Conservation (phyloP, 768 basidiomycete genomes). For the Leccinum truebloodii region DNA sequence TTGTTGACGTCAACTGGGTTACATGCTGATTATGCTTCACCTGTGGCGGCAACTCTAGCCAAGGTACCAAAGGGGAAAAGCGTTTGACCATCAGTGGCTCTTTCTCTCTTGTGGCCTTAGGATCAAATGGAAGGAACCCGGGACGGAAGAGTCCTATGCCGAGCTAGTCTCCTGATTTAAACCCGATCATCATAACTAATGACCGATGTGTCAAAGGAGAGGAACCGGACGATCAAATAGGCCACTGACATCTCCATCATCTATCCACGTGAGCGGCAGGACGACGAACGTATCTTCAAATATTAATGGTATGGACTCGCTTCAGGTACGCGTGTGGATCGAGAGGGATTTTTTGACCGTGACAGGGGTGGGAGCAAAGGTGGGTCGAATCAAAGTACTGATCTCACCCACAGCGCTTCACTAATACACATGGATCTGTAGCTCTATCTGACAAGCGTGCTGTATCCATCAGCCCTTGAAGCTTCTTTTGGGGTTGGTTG, state of each 20-base stretch:
- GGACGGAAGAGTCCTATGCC: neutral
- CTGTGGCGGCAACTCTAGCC: neutral
- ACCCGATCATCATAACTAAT: neutral
- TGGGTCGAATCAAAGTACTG: neutral
- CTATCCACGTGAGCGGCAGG: neutral
- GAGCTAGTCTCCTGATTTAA: constrained; percentile 5
- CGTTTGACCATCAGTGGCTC: neutral
- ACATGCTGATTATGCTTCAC: neutral
- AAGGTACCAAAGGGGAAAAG: neutral
- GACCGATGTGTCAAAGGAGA: neutral
- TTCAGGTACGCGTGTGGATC: constrained; percentile 12
- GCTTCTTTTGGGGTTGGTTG: constrained; percentile 13
- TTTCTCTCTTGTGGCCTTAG: neutral
- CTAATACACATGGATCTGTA: neutral
- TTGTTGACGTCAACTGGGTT: neutral
- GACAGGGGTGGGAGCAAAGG: neutral
- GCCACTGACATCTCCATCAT: neutral
- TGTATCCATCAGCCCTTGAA: constrained; percentile 4
- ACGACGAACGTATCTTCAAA: neutral
- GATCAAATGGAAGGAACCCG: constrained; percentile 1
- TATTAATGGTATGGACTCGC: neutral
- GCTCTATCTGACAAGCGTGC: neutral
- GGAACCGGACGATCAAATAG: neutral
- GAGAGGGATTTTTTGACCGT: constrained; percentile 1
- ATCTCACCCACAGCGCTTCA: neutral